These are phyloP conservation scores for Aspergillus sclerotiicarbonarius DNA, from an alignment of 495 filamentous ascomycete species.

Conservation along the genomic window DNA sequence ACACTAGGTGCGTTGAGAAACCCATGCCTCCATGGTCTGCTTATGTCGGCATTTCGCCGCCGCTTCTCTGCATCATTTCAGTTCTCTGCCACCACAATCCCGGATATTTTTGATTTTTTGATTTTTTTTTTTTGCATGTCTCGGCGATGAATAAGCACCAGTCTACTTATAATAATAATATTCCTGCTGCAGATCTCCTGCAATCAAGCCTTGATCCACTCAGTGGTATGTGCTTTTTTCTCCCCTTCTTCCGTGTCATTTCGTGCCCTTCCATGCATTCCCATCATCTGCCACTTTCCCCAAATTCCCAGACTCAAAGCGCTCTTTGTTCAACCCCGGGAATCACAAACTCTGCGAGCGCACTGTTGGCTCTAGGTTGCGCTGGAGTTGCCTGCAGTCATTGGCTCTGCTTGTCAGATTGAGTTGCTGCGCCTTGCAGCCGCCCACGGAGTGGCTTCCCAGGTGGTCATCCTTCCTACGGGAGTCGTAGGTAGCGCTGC, in stretches of 20 bases:
- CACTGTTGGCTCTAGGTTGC: conserved; percentile 4
- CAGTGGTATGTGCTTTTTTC: conserved; percentile 19
- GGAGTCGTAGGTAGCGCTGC: neutral
- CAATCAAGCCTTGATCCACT: conserved; percentile 27
- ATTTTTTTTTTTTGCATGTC: conserved; percentile 12
- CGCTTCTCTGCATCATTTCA: neutral
- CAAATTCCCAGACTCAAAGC: neutral
- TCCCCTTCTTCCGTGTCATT: conserved; percentile 9
- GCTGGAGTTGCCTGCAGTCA: neutral
- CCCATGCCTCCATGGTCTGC: neutral
- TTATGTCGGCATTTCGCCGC: conserved; percentile 3
- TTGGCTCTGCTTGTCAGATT: neutral
- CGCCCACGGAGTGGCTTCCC: conserved; percentile 2
- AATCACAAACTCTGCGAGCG: neutral
- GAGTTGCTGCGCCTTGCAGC: conserved; percentile 5
- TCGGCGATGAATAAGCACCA: conserved; percentile 34
- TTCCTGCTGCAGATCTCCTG: conserved; percentile 28
- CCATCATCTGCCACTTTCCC: neutral
- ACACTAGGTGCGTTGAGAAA: neutral
- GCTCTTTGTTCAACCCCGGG: neutral
- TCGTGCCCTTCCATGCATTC: conserved; percentile 9
- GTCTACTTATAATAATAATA: conserved; percentile 17
- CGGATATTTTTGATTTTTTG: conserved; percentile 1
- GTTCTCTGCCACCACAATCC: conserved; percentile 7
- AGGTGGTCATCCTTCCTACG: neutral